These are phyloP conservation scores for Betula pendula DNA, from an alignment of 306 rosid genomes.

Conservation along the genomic window DNA sequence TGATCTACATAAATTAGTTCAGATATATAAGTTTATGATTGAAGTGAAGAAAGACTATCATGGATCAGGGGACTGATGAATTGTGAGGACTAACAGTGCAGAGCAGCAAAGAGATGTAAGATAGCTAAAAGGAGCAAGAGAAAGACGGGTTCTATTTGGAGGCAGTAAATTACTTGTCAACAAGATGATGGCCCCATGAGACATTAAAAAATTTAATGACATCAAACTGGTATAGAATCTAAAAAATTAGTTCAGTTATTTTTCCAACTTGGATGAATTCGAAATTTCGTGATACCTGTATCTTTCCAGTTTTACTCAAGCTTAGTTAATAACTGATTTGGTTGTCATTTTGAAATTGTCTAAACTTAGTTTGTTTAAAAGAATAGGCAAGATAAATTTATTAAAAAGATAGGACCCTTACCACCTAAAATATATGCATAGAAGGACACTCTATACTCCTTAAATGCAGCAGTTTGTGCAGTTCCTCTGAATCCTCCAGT, in stretches of 20 bases:
- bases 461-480: slow-evolving; percentile 45
- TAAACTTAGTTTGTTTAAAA: background rate
- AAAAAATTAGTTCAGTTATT: background rate
- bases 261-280: background rate
- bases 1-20: background rate
- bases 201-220: background rate
- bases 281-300: background rate
- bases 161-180: background rate
- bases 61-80: background rate
- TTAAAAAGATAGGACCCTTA: slow-evolving; percentile 28
- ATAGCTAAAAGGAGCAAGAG: too few relatives aligned
- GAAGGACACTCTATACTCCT: slow-evolving; percentile 73
- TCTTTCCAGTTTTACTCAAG: background rate
- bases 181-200: background rate
- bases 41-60: background rate
- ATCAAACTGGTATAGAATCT: background rate
- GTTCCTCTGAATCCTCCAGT: slow-evolving; percentile 65
- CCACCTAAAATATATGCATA: slow-evolving; percentile 67
- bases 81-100: background rate
- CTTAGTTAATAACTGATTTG: background rate
- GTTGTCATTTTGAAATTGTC: background rate
- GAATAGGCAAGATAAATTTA: background rate
- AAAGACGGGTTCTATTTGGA: background rate
- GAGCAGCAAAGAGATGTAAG: background rate
- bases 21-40: background rate